Evolutionary conservation across 169 alveolate species (phyloP), one percentile per base, ranked within the genome.

Genomic region (Plasmodium reichenowi): DNA sequence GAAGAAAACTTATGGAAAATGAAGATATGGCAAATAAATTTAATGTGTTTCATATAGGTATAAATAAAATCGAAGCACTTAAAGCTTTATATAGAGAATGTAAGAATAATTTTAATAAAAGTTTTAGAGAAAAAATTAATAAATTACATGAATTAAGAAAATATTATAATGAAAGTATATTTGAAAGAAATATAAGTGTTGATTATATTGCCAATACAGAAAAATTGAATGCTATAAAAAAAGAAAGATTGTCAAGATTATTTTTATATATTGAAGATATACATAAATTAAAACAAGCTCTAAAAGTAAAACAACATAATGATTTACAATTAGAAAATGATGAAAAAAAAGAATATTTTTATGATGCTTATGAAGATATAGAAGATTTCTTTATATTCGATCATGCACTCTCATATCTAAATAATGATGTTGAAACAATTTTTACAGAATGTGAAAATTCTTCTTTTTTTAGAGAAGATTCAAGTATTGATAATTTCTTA

Each of bases 281-380:
- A 60, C 59, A 86, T 59, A 71, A 86, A 32, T 45, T 86, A 50
- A 71, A 60, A 38, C 87, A 86, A 71, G 74, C 92, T 8, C 64
- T 86, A 59, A 86, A 86, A 66, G 87, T 45, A 47, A 50, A 86
- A 24, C 92, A 86, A 20, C 67, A 52, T 62, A 52, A 60, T n/a
- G 60, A 86, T 24, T 0, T 38, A 6, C 20, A 86, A 71, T 59
- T 72, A 59, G 86, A 62, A 56, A 58, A 60, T 47, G 87, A 72
- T 29, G 87, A 48, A 48, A 62, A 64, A 26, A 86, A 70, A 29
- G 92, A 86, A 60, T n/a, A 52, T 71, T 86, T 86, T 72, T 86
- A 86, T 64, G 92, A 86, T 63, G 86, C 92, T 13, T 60, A 86
- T 86, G 92, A 86, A 67, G 60, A 86, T 66, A 72, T 86, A 58